Base-by-base conservation (phyloP, 1,284 basidiomycete species). In the Veloboletus limbatus region DNA sequence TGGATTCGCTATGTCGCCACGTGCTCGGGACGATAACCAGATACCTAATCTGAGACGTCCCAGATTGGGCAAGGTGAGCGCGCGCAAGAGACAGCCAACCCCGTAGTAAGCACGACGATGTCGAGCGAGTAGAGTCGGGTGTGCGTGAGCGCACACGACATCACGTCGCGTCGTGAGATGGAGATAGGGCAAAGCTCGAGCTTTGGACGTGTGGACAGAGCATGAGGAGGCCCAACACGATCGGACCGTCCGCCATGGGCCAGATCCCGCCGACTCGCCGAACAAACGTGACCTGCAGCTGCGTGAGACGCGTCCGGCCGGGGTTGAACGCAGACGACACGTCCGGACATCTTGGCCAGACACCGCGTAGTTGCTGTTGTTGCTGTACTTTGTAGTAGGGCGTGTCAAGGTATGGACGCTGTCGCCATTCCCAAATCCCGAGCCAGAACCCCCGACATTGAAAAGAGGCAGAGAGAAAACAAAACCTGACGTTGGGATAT, bases 201-300 rank as follows among this genome's bases (percentile, higher is more conserved):
- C 40, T 46, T 18, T 56, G 45, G 18, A 56, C 57, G 33, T 42
- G 30, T 4, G 54, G 54, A 22, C 57, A 56, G 33, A 54, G 51
- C 6, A 39, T 21, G 27, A 56, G 54, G 22, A 59, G 56, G 2
- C 25, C 37, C 3, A 57, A 11, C 32, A 54, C 26, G 21, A 51
- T 16, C 9, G 40, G 28, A 8, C 37, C 26, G 20, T 32, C 31
- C 2, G 13, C 20, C 6, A 30, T 31, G 2, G n/a, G n/a, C n/a
- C n/a, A n/a, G n/a, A n/a, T 37, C 27, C 8, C 7, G 24, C 13
- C 32, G 26, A 9, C 27, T 18, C 14, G 22, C 10, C 17, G 35
- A 14, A 18, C 21, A 11, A 58, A 31, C 35, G 44, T 43, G 18
- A 55, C 36, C 8, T 32, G 33, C n/a, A 55, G 26, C 4, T 33